A percentile compares a stretch with the other conserved stretches of the same genome.
These are phyloP conservation scores for Vicia faba DNA, from an alignment of 306 rosid species.

Conservation along the genomic window DNA sequence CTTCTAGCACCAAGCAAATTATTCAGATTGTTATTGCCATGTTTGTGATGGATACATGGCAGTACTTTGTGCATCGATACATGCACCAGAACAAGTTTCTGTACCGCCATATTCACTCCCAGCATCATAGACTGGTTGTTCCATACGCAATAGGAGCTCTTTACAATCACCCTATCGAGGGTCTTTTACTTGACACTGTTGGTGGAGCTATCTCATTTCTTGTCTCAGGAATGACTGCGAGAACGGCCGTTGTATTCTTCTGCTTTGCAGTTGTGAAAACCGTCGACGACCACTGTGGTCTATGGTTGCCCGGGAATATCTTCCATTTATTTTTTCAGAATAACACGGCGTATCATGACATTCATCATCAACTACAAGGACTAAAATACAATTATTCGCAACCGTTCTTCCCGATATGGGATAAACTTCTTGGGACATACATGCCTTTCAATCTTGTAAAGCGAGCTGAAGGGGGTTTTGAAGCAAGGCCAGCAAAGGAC, in stretches of 20 bases:
- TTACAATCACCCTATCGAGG: slow-evolving; percentile 86
- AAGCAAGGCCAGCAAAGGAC: slow-evolving; percentile 59
- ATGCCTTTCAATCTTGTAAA: slow-evolving; percentile 78
- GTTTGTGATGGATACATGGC: slow-evolving; percentile 92
- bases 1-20: slow-evolving; percentile 55
- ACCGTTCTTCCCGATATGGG: slow-evolving; percentile 91
- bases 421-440: slow-evolving; percentile 74
- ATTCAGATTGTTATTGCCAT: slow-evolving; percentile 72
- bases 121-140: slow-evolving; percentile 77
- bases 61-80: slow-evolving; percentile 86
- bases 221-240: slow-evolving; percentile 78
- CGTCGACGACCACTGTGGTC: slow-evolving; percentile 85
- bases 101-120: slow-evolving; percentile 83
- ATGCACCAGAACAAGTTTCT: slow-evolving; percentile 91
- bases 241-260: slow-evolving; percentile 78
- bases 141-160: slow-evolving; percentile 93
- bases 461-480: slow-evolving; percentile 75
- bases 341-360: slow-evolving; percentile 90
- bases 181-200: slow-evolving; percentile 83
- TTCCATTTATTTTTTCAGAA: slow-evolving; percentile 78
- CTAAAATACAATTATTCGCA: slow-evolving; percentile 83
- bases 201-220: slow-evolving; percentile 86
- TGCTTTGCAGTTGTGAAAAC: slow-evolving; percentile 83
- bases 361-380: slow-evolving; percentile 91
- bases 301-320: slow-evolving; percentile 83